These are phyloP conservation scores for Fusarium equiseti DNA, from an alignment of 2,329 filamentous ascomycete genomes.

Conservation along the genomic window DNA sequence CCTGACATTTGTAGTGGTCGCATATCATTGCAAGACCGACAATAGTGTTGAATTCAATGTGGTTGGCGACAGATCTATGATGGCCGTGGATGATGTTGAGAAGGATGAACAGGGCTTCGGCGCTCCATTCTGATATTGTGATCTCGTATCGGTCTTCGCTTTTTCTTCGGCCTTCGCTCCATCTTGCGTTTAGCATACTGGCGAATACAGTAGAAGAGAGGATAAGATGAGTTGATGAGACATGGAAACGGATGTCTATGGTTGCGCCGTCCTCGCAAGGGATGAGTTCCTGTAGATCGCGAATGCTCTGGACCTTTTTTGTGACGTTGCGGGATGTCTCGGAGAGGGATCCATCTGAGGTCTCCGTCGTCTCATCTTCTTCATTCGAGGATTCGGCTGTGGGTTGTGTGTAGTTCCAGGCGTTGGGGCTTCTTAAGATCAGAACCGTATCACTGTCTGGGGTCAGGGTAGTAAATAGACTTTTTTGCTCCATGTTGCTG, in stretches of 20 bases:
- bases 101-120: conserved; percentile 34
- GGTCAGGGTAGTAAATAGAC: no score
- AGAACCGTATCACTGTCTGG: no score
- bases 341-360: no score
- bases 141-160: background rate
- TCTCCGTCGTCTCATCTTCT: no score
- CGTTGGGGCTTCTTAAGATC: no score
- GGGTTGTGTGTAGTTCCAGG: no score
- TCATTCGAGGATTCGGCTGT: no score
- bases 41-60: conserved; percentile 19
- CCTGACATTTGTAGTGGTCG: conserved; percentile 46
- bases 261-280: background rate
- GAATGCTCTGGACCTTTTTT: no score
- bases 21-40: conserved; percentile 44
- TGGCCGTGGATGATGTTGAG: conserved; percentile 45
- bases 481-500: no score
- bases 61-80: conserved; percentile 22
- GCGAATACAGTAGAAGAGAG: background rate
- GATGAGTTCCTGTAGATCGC: no score
- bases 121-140: conserved; percentile 25
- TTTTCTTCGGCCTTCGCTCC: rapidly evolving
- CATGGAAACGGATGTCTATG: background rate
- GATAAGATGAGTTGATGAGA: conserved; percentile 7
- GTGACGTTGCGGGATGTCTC: no score
- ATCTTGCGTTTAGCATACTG: background rate